Percentiles rank a stretch among this genome's conserved stretches.
Conservation (phyloP, 2,329 filamentous ascomycete genomes). For the Neurospora crassa region DNA sequence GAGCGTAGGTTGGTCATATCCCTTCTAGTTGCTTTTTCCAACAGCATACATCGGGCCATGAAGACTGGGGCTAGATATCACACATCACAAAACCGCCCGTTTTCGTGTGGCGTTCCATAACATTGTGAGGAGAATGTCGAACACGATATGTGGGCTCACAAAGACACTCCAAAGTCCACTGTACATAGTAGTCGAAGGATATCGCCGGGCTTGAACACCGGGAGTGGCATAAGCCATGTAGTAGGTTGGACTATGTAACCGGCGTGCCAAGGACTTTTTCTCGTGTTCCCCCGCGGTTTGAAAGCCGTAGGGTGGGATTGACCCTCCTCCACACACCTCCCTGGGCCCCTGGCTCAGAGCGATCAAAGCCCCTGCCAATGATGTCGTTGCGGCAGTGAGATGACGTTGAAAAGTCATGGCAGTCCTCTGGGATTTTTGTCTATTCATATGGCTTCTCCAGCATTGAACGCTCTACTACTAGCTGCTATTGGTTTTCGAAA, state of each 20-base stretch:
- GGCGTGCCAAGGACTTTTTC: neutral
- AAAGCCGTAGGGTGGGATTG: neutral
- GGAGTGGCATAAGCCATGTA: neutral
- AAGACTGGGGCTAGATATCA: neutral
- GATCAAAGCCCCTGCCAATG: slow-evolving; percentile 13
- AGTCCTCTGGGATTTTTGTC: neutral
- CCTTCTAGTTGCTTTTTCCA: neutral
- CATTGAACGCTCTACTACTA: neutral
- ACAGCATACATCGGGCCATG: neutral
- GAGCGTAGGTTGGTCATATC: neutral
- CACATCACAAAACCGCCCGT: neutral
- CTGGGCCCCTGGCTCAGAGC: neutral
- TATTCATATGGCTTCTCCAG: neutral
- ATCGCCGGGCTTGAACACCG: neutral
- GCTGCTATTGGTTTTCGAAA: neutral
- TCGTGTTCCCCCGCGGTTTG: neutral
- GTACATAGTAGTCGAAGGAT: neutral
- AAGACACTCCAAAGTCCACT: neutral
- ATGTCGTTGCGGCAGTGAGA: slow-evolving; percentile 12
- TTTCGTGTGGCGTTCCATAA: neutral
- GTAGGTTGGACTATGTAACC: neutral
- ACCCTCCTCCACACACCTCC: neutral
- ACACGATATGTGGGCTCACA: neutral
- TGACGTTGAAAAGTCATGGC: slow-evolving; percentile 5
- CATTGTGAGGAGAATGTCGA: neutral